Conservation (phyloP, 768 basidiomycete species). For the Suillus subalutaceus region DNA sequence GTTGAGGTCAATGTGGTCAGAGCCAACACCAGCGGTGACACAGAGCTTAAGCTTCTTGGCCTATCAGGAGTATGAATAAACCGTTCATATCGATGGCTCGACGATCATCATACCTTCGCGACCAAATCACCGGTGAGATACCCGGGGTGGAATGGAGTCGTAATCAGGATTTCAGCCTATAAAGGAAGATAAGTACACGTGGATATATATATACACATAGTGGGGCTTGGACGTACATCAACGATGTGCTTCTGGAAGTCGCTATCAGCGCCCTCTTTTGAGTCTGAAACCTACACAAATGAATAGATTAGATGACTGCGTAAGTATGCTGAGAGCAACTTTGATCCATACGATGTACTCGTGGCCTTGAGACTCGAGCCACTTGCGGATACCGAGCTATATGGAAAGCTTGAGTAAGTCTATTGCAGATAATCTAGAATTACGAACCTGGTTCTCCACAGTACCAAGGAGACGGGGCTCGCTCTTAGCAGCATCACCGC, state of each 20-base stretch:
- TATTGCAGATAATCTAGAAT: background rate
- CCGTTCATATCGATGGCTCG: conserved; percentile 9
- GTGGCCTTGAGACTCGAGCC: conserved; percentile 73
- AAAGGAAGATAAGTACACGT: conserved; percentile 17
- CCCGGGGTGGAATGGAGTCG: conserved; percentile 86
- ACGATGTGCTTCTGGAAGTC: conserved; percentile 83
- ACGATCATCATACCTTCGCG: conserved; percentile 51
- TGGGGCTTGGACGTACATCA: conserved; percentile 53
- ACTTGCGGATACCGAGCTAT: conserved; percentile 73
- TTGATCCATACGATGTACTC: conserved; percentile 61
- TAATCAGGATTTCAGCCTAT: conserved; percentile 79
- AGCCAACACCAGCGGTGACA: conserved; percentile 90
- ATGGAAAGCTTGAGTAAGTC: background rate
- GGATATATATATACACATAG: conserved; percentile 7
- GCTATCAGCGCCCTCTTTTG: conserved; percentile 82
- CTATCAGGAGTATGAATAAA: conserved; percentile 33
- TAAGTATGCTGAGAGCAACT: background rate
- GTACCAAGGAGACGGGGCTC: conserved; percentile 82
- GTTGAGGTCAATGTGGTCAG: conserved; percentile 89
- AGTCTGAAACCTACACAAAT: conserved; percentile 61
- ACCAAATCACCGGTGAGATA: conserved; percentile 77
- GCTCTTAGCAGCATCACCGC: conserved; percentile 62
- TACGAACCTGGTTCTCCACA: conserved; percentile 66
- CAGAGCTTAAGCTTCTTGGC: conserved; percentile 90
- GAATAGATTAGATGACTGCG: conserved; percentile 14